phyloP scores from a whole-genome alignment of 2,329 filamentous ascomycete species.

The Phyllachora maydis region DNA sequence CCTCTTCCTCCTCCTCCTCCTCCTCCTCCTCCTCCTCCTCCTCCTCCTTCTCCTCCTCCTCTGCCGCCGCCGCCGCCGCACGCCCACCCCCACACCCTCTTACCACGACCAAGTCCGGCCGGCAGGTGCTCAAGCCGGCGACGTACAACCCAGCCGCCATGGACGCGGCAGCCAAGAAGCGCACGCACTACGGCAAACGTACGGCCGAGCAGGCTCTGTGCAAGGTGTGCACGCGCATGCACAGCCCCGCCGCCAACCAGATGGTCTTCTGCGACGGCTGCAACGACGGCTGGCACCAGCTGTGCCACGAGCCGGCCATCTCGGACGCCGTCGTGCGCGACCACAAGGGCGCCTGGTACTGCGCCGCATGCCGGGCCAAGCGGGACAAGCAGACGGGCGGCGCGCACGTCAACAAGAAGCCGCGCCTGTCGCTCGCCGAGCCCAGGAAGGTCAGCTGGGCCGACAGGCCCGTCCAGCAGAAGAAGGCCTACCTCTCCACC shows the following conservation, averaged over 20 bases:
- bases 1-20: too few relatives aligned
- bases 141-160: constrained; percentile 37
- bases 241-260: constrained; percentile 52
- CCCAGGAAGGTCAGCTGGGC: constrained; percentile 14
- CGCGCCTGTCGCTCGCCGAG: constrained; percentile 4
- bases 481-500: constrained; percentile 38
- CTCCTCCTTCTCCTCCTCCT: too few relatives aligned
- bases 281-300: constrained; percentile 61
- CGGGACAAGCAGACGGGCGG: constrained; percentile 18
- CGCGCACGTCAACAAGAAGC: constrained; percentile 4
- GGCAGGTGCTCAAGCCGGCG: constrained; percentile 46
- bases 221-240: constrained; percentile 50
- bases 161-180: constrained; percentile 15
- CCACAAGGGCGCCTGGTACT: constrained; percentile 51
- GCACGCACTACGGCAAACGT: too few relatives aligned
- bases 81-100: constrained; percentile 24
- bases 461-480: constrained; percentile 20
- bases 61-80: constrained; percentile 1
- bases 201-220: constrained; percentile 43
- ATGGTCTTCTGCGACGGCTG: constrained; percentile 79
- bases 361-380: constrained; percentile 34
- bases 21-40: constrained; percentile 3
- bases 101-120: constrained; percentile 59
- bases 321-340: constrained; percentile 46
- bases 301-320: constrained; percentile 60